Evolutionary conservation across 2,329 filamentous ascomycete genomes (phyloP), one percentile per base, ranked within the genome.

Genomic region (Blumeria graminis): DNA sequence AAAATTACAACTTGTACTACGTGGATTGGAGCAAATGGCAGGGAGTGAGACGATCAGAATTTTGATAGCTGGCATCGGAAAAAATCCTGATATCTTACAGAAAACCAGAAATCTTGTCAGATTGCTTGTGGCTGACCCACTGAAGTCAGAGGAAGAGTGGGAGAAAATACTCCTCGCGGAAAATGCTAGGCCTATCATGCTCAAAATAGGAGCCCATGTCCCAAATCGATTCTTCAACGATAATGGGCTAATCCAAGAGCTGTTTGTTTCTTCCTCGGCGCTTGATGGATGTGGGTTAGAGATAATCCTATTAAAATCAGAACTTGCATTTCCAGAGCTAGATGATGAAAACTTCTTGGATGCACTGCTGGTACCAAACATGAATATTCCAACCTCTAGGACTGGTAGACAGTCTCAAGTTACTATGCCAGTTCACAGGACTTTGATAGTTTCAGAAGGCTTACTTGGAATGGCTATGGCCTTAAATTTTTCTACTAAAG

Each of bases 341-440:
- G 71, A 73, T 45, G 66, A 66, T 57, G 50, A 66, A 74, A 55
- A 70, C 70, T 9, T 70, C 78, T 4, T 74, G 76, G 82, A 89
- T 59, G 73, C 78, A 0, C 71, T 89, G 11, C 74, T 94, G n/a
- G 82, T 86, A 16, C 88, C 88, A 2, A 75, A 74, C 0, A 75
- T 94, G 36, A 80, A 85, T 18, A 84, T 86, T 45, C 78, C 77
- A 1, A 75, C 73, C 6, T 80, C 82, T 13, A 74, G 74, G 58
- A 78, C 77, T 14, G 80, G 81, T 8, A 74, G 79, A 59, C 75
- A 79, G 57, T 80, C 80, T 11, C 76, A 80, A 14, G 74, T 92
- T 45, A 78, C 80, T 6, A 87, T 86, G 48, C 89, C 90, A 0
- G 87, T 95, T 0, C 90, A 96, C 65, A 85, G 82, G 65, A 79